Percentiles rank a stretch among this genome's conserved stretches.
phyloP scores from a whole-genome alignment of 495 filamentous ascomycete genomes.

The Aspergillus olivimuriae region DNA sequence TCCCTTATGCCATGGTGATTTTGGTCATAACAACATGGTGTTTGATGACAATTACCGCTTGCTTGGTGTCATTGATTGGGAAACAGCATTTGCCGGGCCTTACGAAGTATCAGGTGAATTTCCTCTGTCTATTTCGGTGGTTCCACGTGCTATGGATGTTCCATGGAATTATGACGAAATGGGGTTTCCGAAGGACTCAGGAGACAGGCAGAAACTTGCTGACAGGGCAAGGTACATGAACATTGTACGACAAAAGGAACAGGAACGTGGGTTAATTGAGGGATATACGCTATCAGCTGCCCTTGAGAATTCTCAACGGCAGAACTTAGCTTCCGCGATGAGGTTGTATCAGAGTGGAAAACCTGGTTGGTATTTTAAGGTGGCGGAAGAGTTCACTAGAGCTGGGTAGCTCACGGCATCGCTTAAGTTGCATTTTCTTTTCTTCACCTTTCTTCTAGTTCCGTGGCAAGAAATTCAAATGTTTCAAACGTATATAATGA shows the following conservation, averaged over 20 bases:
- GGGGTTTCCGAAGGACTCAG: neutral
- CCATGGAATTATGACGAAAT: constrained; percentile 7
- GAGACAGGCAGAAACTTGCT: neutral
- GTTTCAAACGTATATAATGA: no score
- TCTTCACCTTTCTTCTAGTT: no score
- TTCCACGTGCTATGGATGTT: constrained; percentile 8
- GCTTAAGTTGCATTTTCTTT: no score
- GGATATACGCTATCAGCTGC: constrained; percentile 6
- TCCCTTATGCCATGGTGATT: constrained; percentile 4
- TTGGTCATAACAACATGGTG: constrained; percentile 6
- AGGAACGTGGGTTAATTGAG: constrained; percentile 1
- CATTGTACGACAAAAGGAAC: constrained; percentile 4
- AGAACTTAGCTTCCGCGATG: constrained; percentile 8
- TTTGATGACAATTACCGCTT: constrained; percentile 5
- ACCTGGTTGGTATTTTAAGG: constrained; percentile 6
- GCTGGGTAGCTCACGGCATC: no score
- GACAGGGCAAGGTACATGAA: constrained; percentile 6
- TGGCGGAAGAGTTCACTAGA: no score
- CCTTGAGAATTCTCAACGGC: neutral
- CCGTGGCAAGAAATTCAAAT: no score
- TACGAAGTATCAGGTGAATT: constrained; percentile 6
- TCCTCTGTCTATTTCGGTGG: constrained; percentile 2
- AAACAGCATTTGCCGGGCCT: constrained; percentile 5
- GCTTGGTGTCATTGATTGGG: constrained; percentile 8
- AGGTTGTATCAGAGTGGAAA: constrained; percentile 8